Evolutionary conservation across 2,329 filamentous ascomycete species (phyloP), one percentile per base, ranked within the genome.

Genomic region (Aspergillus luchuensis): DNA sequence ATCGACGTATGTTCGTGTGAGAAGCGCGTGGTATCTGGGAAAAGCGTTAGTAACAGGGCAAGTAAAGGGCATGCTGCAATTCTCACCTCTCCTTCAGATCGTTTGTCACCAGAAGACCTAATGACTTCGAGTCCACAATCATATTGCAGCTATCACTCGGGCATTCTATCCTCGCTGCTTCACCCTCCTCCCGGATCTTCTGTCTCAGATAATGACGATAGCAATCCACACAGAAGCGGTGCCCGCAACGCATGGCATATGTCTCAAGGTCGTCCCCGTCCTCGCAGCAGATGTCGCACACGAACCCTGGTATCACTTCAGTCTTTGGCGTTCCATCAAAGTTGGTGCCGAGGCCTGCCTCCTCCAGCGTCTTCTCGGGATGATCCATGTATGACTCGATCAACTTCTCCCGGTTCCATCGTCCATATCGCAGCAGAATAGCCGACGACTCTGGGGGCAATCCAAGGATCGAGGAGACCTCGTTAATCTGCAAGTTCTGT

Each of bases 321-420:
- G 96, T 84, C 71, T 86, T 88, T 2, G 91, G 90, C 10, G 84
- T 82, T 10, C 80, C 80, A 1, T 80, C 79, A n/a, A 85, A 82
- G 62, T 82, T 86, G 57, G 88, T 85, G 38, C 89, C 89, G 30
- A 99, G 79, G 0, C 95, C 95, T 13, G 94, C 93, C 62, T 88
- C 88, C 70, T 97, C 92, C 36, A 98, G 80, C 2, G 95, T 87
- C 71, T 89, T 86, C 61, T 90, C 87, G 3, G 90, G 88, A 54
- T 86, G 86, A 66, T 99, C 94, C 93, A 99, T 97, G 77, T 98
- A 98, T 65, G 92, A 89, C 72, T 99, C 95, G 59, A 98, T 93
- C 67, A 99, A 77, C 41, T 91, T 88, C 74, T 99, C 95, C 76
- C 97, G 95, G 77, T 98, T 98, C 95, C 95, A 99, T 72, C 92